These are phyloP conservation scores for Arachnopeziza araneosa DNA, from an alignment of 2,329 filamentous ascomycete genomes.

Conservation along the genomic window DNA sequence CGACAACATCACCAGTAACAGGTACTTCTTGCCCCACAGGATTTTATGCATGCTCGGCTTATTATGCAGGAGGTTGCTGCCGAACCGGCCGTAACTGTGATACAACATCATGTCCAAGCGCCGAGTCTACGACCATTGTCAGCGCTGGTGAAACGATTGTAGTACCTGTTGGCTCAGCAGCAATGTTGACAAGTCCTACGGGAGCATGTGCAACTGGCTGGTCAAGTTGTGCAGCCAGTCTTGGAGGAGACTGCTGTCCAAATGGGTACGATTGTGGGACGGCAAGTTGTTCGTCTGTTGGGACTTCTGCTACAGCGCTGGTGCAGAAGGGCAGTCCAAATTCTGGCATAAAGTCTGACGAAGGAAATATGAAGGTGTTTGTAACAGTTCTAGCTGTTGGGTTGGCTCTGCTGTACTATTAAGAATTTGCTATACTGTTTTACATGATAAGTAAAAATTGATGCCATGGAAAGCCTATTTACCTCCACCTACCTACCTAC, in stretches of 20 bases:
- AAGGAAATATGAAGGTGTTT: not conserved
- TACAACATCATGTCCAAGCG: slow-evolving; percentile 68
- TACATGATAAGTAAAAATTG: too few relatives aligned
- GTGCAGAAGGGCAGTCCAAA: slow-evolving; percentile 23
- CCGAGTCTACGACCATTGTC: slow-evolving; percentile 58
- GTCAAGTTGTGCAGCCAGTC: slow-evolving; percentile 62
- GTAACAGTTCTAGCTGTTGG: slow-evolving; percentile 3
- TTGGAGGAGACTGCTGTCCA: slow-evolving; percentile 79
- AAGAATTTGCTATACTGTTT: not conserved
- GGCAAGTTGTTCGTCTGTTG: slow-evolving; percentile 60
- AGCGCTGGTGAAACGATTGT: slow-evolving; percentile 66
- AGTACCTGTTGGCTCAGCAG: slow-evolving; percentile 48
- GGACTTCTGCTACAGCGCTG: slow-evolving; percentile 45
- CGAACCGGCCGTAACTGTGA: slow-evolving; percentile 81
- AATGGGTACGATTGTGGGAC: slow-evolving; percentile 67
- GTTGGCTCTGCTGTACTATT: slow-evolving; percentile 3
- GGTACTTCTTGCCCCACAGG: slow-evolving; percentile 68
- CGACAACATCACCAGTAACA: slow-evolving; percentile 8
- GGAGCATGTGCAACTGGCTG: slow-evolving; percentile 70
- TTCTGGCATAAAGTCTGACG: not conserved
- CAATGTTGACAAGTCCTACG: slow-evolving; percentile 34
- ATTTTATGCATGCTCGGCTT: slow-evolving; percentile 85
- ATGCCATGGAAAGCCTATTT: too few relatives aligned
- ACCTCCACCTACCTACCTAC: too few relatives aligned
- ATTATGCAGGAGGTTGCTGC: slow-evolving; percentile 79